Conservation (phyloP, 129 eudicot species). For the Pulicaria dysenterica region DNA sequence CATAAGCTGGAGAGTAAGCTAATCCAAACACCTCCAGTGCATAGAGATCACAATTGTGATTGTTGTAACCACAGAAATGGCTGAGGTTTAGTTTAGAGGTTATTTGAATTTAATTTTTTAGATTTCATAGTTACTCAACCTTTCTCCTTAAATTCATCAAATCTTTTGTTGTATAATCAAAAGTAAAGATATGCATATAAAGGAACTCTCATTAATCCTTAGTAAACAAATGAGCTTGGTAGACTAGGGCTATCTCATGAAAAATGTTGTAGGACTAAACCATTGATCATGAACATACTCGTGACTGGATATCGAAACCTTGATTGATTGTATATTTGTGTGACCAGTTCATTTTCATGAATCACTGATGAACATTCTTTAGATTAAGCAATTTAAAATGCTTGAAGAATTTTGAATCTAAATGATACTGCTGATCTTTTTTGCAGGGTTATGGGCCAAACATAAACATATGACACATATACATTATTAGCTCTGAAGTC, state of each 20-base stretch:
- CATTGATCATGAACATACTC: not conserved
- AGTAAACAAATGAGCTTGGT: not conserved
- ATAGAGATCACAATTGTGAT: not conserved
- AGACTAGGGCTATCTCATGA: not conserved
- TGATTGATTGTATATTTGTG: not conserved
- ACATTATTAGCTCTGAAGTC: constrained; percentile 5
- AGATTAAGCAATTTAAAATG: not conserved
- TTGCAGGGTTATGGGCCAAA: constrained; percentile 25
- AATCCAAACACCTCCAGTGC: too few relatives aligned
- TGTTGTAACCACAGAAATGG: not conserved
- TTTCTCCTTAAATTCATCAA: not conserved
- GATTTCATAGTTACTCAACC: not conserved
- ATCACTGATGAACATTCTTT: not conserved
- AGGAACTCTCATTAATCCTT: not conserved
- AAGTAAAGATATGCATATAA: not conserved
- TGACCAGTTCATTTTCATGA: not conserved
- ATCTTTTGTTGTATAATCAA: not conserved
- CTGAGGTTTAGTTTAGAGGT: not conserved
- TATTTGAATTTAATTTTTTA: not conserved
- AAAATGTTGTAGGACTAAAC: not conserved
- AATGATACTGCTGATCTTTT: not conserved
- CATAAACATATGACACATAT: not conserved
- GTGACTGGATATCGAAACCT: not conserved
- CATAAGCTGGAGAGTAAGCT: too few relatives aligned
- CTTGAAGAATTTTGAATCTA: constrained; percentile 19